Evolutionary conservation across 148 eudicot species (phyloP).

Genomic region (Bassia scoparia): DNA sequence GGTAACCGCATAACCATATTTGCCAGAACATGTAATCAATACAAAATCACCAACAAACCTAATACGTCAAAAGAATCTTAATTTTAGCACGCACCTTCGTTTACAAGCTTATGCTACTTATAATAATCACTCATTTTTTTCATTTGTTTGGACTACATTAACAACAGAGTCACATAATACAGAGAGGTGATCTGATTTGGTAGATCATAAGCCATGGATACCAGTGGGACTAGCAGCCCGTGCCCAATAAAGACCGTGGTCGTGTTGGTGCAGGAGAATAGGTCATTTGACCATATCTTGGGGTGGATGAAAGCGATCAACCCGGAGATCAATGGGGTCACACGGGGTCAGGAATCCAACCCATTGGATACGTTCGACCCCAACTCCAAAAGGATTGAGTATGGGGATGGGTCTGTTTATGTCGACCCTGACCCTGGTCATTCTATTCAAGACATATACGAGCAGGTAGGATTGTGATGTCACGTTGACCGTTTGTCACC

Average conservation of each 20-base stretch:
- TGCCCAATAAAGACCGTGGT: slow-evolving; percentile 75
- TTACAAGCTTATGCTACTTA: slow-evolving; percentile 13
- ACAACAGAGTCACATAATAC: background rate
- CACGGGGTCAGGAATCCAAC: slow-evolving; percentile 39
- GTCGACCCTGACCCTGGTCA: slow-evolving; percentile 59
- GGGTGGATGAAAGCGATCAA: slow-evolving; percentile 75
- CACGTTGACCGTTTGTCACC: too few species aligned
- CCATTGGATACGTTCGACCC: slow-evolving; percentile 34
- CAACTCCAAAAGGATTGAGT: slow-evolving; percentile 26
- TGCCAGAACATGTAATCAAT: background rate
- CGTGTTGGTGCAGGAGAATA: slow-evolving; percentile 68
- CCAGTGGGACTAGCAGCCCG: too few species aligned
- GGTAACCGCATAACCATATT: background rate
- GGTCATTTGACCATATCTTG: slow-evolving; percentile 73
- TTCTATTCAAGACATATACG: slow-evolving; percentile 51
- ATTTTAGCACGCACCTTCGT: background rate
- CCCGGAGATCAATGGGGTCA: slow-evolving; percentile 58
- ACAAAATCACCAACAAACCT: slow-evolving; percentile 2
- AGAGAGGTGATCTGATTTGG: background rate
- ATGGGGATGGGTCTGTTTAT: slow-evolving; percentile 32
- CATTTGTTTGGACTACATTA: background rate
- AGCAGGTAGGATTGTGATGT: slow-evolving; percentile 37
- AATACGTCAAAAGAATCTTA: slow-evolving; percentile 7
- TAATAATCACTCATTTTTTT: background rate
- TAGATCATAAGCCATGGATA: slow-evolving; percentile 13